Evolutionary conservation across 1,139 yeast genomes (phyloP), one percentile per base, ranked within the genome.

Genomic region (Hansenula anomala): DNA sequence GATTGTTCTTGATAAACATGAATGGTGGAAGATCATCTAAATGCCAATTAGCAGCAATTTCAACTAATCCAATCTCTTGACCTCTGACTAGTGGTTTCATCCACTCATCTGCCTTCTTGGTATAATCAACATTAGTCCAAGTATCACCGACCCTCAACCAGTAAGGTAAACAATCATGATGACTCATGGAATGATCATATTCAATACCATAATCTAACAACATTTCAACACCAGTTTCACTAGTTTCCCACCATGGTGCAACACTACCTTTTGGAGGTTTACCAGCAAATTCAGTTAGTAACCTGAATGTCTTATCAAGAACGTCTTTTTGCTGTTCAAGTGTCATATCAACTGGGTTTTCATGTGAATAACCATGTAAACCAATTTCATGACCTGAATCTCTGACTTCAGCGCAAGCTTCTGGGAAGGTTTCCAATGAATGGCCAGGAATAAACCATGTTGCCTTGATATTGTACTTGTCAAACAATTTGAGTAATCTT

Each of bases 231-330:
- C 61, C 60, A 30, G 56, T 59, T 24, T 44, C 48, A 4, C 59
- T 52, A 12, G 62, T 59, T 38, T 59, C 63, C 63, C 63, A 59
- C 63, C 63, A 59, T 10, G 63, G 63, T 20, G 63, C 62, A 29
- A 58, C 62, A 18, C 56, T 51, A 6, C 63, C 63, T 18, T 46
- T 51, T 15, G 63, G 63, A 10, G 61, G 61, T 40, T 58, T 58
- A 12, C 63, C 63, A 16, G 26, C 14, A 32, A 59, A 59, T 16
- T 59, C 56, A 7, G 61, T 58, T 16, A 59, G 43, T 26, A 59
- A 37, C 38, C 47, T 51, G 43, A 49, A 58, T 5, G 60, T 54
- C 34, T 59, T 52, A 42, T 57, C 62, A 16, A 59, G 45, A n/a
- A 59, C 61, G 29, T 49, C 62, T 19, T 46, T 47, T 35, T 59